Evolutionary conservation across 768 basidiomycete genomes (phyloP), one percentile per base, ranked within the genome.

Genomic region (Russula dissimulans): DNA sequence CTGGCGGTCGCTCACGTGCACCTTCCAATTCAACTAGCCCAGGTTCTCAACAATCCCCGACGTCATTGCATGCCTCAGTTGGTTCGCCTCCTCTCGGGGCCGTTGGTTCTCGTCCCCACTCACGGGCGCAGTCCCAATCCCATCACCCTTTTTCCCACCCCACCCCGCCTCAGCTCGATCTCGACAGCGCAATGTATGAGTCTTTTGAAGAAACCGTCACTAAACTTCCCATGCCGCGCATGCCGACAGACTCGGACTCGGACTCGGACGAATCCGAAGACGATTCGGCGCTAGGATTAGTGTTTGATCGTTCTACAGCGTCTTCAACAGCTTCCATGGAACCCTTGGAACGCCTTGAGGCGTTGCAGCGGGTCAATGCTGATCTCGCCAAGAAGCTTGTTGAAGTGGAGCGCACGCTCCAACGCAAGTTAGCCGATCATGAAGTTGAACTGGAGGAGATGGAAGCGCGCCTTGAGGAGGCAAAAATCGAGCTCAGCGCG

Each of bases 381-480:
- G 93, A 95, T 38, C 73, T 95, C n/a, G 77, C 78, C 31, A 76
- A 84, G 66, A 91, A 90, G 70, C 73, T 91, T 38, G 74, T 81
- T 49, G 93, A 95, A 56, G 82, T 83, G 1, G 91, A 94, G 67
- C 75, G 80, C 46, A 82, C 80, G 1, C 69, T 89, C 49, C 82
- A 86, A 67, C 77, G 78, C 44, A 84, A 84, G 64, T 76, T 93
- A 14, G 71, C 72, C 11, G 88, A 92, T 54, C 90, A 92, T 65
- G 93, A 95, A 71, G 70, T 76, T n/a, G 87, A 93, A 67, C 72
- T 95, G 32, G 88, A 90, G 65, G 89, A 92, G 60, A 80, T 90
- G 72, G 86, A 95, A 67, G 73, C 72, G 4, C 78, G 81, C 34
- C 69, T 95, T 59, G 94, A 97, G 59, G 91, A 97, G 69, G 71